Conservation (phyloP, 129 eudicot genomes). For the Centrapalus pauciflorus region DNA sequence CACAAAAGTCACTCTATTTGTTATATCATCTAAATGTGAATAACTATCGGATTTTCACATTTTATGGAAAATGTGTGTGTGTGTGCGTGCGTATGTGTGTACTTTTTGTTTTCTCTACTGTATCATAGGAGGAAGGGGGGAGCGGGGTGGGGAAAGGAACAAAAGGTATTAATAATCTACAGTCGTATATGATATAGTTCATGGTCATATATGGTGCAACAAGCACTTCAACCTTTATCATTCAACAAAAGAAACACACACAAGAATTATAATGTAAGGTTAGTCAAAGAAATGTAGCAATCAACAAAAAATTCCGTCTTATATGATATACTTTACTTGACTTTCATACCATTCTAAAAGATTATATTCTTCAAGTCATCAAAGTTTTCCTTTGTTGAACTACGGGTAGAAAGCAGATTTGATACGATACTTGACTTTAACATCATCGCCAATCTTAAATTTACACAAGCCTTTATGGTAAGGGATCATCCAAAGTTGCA, state of each 20-base stretch:
- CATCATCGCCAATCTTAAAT: background rate
- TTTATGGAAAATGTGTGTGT: too few relatives aligned
- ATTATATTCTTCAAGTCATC: background rate
- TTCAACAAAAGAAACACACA: background rate
- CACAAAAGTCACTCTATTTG: too few relatives aligned
- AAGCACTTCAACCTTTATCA: background rate
- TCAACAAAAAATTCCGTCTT: background rate
- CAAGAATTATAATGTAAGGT: background rate
- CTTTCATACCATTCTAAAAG: background rate
- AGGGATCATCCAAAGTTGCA: slow-evolving; percentile 10
- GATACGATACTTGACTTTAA: background rate
- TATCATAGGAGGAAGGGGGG: too few relatives aligned
- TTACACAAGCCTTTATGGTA: background rate
- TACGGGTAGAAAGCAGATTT: background rate
- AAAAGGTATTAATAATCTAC: background rate
- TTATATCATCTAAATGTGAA: too few relatives aligned
- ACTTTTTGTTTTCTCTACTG: too few relatives aligned
- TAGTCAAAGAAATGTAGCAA: background rate
- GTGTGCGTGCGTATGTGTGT: too few relatives aligned
- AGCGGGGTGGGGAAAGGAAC: background rate
- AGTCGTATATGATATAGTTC: background rate
- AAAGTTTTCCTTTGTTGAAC: background rate
- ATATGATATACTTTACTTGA: background rate
- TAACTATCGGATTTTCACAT: too few relatives aligned
- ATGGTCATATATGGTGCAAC: slow-evolving; percentile 3